Evolutionary conservation across 805 yeast genomes (phyloP), one percentile per base, ranked within the genome.

Genomic region (Suhomyces sp.): DNA sequence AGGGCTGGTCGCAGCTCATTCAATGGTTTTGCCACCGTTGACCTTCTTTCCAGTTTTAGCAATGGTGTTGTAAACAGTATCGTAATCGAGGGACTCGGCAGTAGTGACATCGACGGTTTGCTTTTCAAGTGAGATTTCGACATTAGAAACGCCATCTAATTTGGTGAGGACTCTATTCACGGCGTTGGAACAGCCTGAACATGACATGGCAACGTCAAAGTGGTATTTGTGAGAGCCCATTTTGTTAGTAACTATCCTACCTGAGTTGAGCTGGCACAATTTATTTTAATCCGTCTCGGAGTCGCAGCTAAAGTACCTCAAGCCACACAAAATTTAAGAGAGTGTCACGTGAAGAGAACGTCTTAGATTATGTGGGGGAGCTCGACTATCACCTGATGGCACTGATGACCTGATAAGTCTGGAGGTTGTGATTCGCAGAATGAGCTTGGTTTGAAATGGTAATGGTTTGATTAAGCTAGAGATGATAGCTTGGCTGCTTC

Each of bases 1-100:
- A 19, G 29, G n/a, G 22, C 22, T 35, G 12, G 5, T 35, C n/a
- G n/a, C n/a, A 35, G 20, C 41, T 31, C 19, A 37, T 19, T 37
- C 41, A 49, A 86, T 62, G 43, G 78, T 72, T 60, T 78, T 78
- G 10, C 97, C 96, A 27, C 78, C 76, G 45, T 79, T 75, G 53
- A 93, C 86, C 61, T 83, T 83, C 76, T 93, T 93, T 35, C 98
- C 98, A 1, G 98, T 91, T 77, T 93, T 93, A 56, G 85, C 75
- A 57, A 93, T 93, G 51, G 90, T 84, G 49, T 79, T 84, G 50
- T 85, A 76, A n/a, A 94, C 92, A 2, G 86, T 81, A 47, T 92
- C 96, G 64, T 87, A 90, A 48, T 82, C 79, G 33, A 88, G 67
- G 9, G 69, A 59, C 31, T 73, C 72, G 13, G 69, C 71, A 8